Evolutionary conservation across 2,329 filamentous ascomycete species (phyloP).

Genomic region (Fusarium hainanense): DNA sequence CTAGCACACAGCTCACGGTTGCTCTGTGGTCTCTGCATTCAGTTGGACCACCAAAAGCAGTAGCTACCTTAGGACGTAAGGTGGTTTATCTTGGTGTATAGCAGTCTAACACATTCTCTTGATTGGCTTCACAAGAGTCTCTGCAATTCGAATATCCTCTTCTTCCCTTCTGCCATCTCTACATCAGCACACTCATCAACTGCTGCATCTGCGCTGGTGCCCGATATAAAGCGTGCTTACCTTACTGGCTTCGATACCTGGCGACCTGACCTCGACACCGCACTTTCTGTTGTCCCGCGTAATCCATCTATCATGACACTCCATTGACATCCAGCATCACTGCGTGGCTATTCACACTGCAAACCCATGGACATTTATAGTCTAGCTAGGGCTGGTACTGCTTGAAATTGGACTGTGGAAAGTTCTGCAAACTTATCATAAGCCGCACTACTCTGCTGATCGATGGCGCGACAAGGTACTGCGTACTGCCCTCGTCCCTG

Average conservation of each 20-base stretch:
- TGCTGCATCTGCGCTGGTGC: conserved; percentile 52
- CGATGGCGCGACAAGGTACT: conserved; percentile 58
- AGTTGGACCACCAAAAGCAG: no score
- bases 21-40: conserved; percentile 57
- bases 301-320: conserved; percentile 57
- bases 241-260: conserved; percentile 67
- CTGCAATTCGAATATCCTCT: conserved; percentile 64
- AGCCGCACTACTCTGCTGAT: conserved; percentile 55
- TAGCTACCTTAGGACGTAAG: no score
- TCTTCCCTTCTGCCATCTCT: conserved; percentile 60
- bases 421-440: conserved; percentile 54
- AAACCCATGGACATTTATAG: conserved; percentile 66
- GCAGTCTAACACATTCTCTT: conserved; percentile 54
- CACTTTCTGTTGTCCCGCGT: conserved; percentile 59
- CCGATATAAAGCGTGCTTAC: conserved; percentile 57
- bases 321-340: conserved; percentile 59
- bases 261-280: conserved; percentile 62
- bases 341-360: conserved; percentile 56
- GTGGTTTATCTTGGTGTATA: no score
- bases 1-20: conserved; percentile 57
- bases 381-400: conserved; percentile 62
- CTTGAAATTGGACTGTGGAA: conserved; percentile 64
- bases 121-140: conserved; percentile 69
- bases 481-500: conserved; percentile 54
- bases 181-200: conserved; percentile 46